phyloP scores from a whole-genome alignment of 805 yeast species.

The Wickerhamiella azymoides region DNA sequence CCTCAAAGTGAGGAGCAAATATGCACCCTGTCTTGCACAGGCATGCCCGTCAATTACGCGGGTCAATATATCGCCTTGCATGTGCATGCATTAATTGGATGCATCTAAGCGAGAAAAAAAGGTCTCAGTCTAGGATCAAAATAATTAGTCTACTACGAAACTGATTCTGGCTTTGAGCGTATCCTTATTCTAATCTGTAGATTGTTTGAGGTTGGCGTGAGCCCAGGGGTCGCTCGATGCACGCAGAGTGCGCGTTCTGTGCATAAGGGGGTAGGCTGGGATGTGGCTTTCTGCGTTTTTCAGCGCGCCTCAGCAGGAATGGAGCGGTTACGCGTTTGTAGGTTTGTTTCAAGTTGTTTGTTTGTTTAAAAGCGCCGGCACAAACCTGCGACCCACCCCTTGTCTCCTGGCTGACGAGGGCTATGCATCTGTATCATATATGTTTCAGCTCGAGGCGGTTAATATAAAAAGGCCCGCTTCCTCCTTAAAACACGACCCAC shows the following conservation, averaged over 20 bases:
- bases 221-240: too few species aligned
- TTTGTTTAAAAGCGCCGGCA: background rate
- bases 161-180: too few species aligned
- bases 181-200: too few species aligned
- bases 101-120: background rate
- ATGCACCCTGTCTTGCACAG: too few species aligned
- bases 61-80: background rate
- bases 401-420: background rate
- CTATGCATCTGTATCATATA: background rate
- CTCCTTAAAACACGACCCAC: background rate
- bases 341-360: background rate
- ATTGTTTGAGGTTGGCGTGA: too few species aligned
- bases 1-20: too few species aligned
- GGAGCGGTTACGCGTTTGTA: background rate
- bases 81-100: background rate
- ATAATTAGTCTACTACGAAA: too few species aligned
- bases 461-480: background rate
- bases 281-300: too few species aligned
- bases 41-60: background rate
- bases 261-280: too few species aligned
- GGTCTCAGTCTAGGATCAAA: background rate
- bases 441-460: background rate
- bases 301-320: background rate
- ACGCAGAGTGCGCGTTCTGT: too few species aligned
- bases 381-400: background rate